Conservation (phyloP, 192 early-diverging fungal species). For the Backusella westeae region DNA sequence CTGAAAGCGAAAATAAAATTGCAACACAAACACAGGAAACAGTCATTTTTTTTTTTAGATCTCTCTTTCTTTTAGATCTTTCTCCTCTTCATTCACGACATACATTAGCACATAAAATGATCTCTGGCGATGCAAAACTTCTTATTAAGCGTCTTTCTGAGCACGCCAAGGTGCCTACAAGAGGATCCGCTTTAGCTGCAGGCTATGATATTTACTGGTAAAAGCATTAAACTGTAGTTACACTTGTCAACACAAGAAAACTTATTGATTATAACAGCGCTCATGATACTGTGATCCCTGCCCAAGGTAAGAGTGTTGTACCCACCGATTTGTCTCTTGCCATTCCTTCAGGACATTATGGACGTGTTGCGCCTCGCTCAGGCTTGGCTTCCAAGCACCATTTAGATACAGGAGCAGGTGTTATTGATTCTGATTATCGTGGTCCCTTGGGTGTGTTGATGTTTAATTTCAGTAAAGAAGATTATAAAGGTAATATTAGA, state of each 20-base stretch:
- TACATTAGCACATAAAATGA: constrained; percentile 22
- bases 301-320: constrained; percentile 75
- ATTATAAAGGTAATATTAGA: constrained; percentile 39
- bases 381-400: constrained; percentile 90
- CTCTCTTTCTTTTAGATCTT: not conserved
- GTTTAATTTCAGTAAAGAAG: constrained; percentile 83
- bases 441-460: constrained; percentile 83
- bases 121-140: constrained; percentile 31
- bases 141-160: constrained; percentile 68
- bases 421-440: constrained; percentile 90
- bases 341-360: constrained; percentile 87
- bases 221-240: not conserved
- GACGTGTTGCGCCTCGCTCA: constrained; percentile 91
- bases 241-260: not conserved
- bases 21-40: not conserved
- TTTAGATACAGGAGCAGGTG: constrained; percentile 88
- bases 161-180: constrained; percentile 75
- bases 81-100: not conserved
- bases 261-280: constrained; percentile 37
- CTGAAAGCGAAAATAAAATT: not conserved
- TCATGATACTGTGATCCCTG: constrained; percentile 64
- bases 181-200: constrained; percentile 81
- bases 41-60: not conserved
- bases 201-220: constrained; percentile 93
- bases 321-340: constrained; percentile 85